phyloP scores from a whole-genome alignment of 1,139 yeast genomes.

The Scheffersomyces insectosa region DNA sequence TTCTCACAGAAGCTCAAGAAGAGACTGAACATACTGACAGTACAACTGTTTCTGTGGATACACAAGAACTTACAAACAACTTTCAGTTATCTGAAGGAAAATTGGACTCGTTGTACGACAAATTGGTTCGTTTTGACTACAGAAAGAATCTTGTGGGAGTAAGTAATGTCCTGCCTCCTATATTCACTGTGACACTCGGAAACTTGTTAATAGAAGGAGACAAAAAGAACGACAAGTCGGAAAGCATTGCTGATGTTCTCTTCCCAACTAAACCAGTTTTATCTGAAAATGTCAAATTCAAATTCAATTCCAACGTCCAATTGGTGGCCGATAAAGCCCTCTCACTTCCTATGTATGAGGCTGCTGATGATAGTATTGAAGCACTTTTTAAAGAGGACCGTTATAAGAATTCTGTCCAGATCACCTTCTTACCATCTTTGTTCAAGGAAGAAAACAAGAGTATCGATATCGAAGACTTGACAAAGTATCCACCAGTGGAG shows the following conservation, averaged over 20 bases:
- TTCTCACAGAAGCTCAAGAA: too few relatives aligned
- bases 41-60: not conserved
- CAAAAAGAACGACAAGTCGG: slow-evolving; percentile 3
- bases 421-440: slow-evolving; percentile 52
- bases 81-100: slow-evolving; percentile 4
- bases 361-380: not conserved
- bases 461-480: slow-evolving; percentile 16
- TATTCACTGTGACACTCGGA: slow-evolving; percentile 41
- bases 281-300: slow-evolving; percentile 13
- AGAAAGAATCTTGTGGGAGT: slow-evolving; percentile 17
- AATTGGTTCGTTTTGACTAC: slow-evolving; percentile 22
- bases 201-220: slow-evolving; percentile 30
- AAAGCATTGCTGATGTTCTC: slow-evolving; percentile 2
- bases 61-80: not conserved
- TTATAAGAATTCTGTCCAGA: slow-evolving; percentile 41
- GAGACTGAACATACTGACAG: too few relatives aligned
- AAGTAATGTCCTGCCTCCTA: slow-evolving; percentile 15
- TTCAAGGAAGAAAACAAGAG: slow-evolving; percentile 19
- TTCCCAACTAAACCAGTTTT: slow-evolving; percentile 9
- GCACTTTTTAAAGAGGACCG: slow-evolving; percentile 26
- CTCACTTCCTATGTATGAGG: slow-evolving; percentile 31
- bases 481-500: slow-evolving; percentile 53
- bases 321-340: slow-evolving; percentile 40
- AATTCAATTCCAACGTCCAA: slow-evolving; percentile 47
- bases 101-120: slow-evolving; percentile 13